A percentile compares a stretch with the other conserved stretches of the same genome.
Evolutionary conservation across 257 asterid genomes (phyloP).

Genomic region (Solanum habrochaites): DNA sequence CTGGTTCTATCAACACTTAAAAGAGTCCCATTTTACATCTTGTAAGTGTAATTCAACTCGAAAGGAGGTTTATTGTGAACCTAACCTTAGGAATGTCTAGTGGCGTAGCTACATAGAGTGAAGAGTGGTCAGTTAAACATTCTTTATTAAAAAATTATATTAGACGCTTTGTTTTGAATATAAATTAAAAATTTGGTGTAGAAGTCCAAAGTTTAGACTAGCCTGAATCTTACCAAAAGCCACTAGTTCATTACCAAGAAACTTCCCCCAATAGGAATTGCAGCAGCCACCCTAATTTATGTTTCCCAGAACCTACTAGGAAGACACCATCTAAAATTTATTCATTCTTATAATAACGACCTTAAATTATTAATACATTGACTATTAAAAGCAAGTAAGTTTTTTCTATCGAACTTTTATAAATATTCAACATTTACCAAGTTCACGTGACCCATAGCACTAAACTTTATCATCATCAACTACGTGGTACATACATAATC

Average conservation of each 20-base stretch:
- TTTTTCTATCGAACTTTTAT: neutral
- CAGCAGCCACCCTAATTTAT: neutral
- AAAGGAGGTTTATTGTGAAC: neutral
- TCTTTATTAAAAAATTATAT: neutral
- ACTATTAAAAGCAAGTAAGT: neutral
- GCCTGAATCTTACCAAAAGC: neutral
- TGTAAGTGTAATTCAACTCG: neutral
- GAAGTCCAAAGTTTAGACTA: neutral
- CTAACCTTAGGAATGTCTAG: neutral
- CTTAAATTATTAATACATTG: neutral
- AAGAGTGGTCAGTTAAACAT: neutral
- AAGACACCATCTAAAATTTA: neutral
- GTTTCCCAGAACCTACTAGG: neutral
- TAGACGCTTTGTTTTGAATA: too few species aligned
- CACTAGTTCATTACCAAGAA: neutral
- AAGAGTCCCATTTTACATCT: neutral
- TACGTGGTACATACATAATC: neutral
- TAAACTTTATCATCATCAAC: neutral
- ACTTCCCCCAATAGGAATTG: neutral
- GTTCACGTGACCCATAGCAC: neutral
- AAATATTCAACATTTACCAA: neutral
- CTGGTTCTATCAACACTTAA: neutral
- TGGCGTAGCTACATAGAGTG: neutral
- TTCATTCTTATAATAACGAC: neutral
- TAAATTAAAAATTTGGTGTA: neutral